These are phyloP conservation scores for Pneumocystis canis DNA, from an alignment of 1,139 yeast genomes.

Conservation along the genomic window DNA sequence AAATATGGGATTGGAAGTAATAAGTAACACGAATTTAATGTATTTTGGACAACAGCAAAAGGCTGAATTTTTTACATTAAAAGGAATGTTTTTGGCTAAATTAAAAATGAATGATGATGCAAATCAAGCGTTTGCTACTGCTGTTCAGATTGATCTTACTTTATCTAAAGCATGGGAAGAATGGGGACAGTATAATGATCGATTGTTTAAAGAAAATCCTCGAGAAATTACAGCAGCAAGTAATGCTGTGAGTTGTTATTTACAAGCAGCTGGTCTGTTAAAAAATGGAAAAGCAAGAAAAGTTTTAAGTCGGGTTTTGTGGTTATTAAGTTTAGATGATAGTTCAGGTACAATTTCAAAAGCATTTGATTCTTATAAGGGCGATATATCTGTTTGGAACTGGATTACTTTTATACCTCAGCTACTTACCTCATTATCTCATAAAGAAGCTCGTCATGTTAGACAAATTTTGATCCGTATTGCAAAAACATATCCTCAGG, in stretches of 20 bases:
- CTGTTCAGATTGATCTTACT: constrained; percentile 87
- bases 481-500: constrained; percentile 90
- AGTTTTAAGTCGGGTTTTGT: constrained; percentile 71
- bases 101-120: constrained; percentile 86
- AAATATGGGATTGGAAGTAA: constrained; percentile 90
- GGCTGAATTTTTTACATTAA: constrained; percentile 90
- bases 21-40: constrained; percentile 86
- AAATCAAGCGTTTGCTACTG: constrained; percentile 92
- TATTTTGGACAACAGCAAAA: constrained; percentile 95
- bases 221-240: constrained; percentile 74
- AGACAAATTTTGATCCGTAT: constrained; percentile 77
- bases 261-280: constrained; percentile 94
- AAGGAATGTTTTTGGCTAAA: constrained; percentile 94
- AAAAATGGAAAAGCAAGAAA: constrained; percentile 85
- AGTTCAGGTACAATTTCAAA: constrained; percentile 63
- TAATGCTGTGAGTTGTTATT: constrained; percentile 86
- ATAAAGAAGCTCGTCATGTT: constrained; percentile 77
- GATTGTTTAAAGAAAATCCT: constrained; percentile 72
- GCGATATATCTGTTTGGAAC: constrained; percentile 97
- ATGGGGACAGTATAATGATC: constrained; percentile 94
- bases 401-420: constrained; percentile 98
- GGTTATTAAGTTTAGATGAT: constrained; percentile 90
- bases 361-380: constrained; percentile 83
- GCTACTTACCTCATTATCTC: constrained; percentile 73
- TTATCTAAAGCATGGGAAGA: constrained; percentile 99